Evolutionary conservation across 1,284 basidiomycete species (phyloP), one percentile per base, ranked within the genome.

Genomic region (Melampsora americana): DNA sequence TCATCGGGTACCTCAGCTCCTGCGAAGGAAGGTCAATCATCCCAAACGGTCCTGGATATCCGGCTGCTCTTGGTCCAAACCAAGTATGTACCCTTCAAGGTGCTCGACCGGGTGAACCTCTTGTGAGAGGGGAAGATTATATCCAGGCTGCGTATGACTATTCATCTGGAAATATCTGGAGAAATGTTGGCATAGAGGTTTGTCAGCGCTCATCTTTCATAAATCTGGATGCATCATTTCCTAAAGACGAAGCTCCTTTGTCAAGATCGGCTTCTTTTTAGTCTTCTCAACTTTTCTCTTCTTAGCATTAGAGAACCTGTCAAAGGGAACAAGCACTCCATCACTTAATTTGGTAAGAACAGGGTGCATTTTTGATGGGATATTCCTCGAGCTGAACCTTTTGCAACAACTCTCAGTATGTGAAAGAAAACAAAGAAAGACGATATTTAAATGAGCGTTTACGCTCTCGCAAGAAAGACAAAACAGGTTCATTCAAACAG

Each of bases 351-450:
- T 74, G 42, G 42, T 44, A 44, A 44, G 42, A 44, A 44, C 4
- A 44, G 11, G 16, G 11, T 44, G 4, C n/a, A n/a, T 44, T 44
- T 44, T 44, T 14, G 3, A 12, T 39, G 16, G 12, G 16, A 44
- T 12, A 3, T 16, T 44, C 16, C 42, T 44, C 16, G 30, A 44
- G 42, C 12, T 44, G 4, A 16, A 44, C 1, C 0, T 14, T 44
- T 2, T 44, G 4, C 42, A 11, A 44, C 42, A 12, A 16, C 4
- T 16, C 42, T 14, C 16, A 44, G 18, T 92, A 87, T 81, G 88
- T 88, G n/a, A 89, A 88, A 79, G 90, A 92, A 80, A 85, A 87
- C 79, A 84, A 85, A 2, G 90, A 92, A 77, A 86, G 87, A 61
- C 90, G 89, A 83, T 85, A 85, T 75, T 86, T 87, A 71, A 93